A percentile compares a stretch with the other conserved stretches of the same genome.
Conservation (phyloP, 257 asterid species). For the Capsicum rhomboideum region DNA sequence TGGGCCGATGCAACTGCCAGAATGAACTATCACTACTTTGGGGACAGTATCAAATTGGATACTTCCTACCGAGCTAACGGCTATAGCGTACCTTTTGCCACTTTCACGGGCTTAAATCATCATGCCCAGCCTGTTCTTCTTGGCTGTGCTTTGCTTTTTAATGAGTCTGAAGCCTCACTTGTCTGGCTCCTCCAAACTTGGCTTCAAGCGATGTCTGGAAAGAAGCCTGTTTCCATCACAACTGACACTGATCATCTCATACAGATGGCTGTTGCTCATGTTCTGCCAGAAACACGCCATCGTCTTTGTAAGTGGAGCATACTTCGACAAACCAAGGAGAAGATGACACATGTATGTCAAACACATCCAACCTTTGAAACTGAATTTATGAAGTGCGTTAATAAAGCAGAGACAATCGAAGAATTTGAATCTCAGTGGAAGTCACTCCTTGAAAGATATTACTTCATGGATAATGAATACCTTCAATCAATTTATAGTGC, state of each 20-base stretch:
- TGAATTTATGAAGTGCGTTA: constrained; percentile 59
- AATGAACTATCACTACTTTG: constrained; percentile 49
- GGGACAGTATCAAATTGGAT: constrained; percentile 70
- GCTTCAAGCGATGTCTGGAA: constrained; percentile 64
- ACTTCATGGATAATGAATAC: constrained; percentile 63
- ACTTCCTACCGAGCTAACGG: constrained; percentile 36
- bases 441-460: constrained; percentile 33
- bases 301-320: constrained; percentile 71
- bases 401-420: constrained; percentile 50
- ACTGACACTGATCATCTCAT: constrained; percentile 45
- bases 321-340: constrained; percentile 60
- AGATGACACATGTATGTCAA: constrained; percentile 38
- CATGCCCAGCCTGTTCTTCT: constrained; percentile 78
- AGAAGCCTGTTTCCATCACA: constrained; percentile 54
- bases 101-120: constrained; percentile 79
- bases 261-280: constrained; percentile 57
- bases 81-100: constrained; percentile 45
- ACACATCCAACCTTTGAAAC: constrained; percentile 42
- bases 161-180: constrained; percentile 46
- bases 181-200: constrained; percentile 74
- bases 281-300: constrained; percentile 49
- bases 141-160: constrained; percentile 70
- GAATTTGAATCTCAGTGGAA: constrained; percentile 81
- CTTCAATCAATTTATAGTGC: constrained; percentile 52
- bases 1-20: constrained; percentile 59